Base-by-base conservation (phyloP, 2,329 filamentous ascomycete genomes). In the Aspergillus piperis region DNA sequence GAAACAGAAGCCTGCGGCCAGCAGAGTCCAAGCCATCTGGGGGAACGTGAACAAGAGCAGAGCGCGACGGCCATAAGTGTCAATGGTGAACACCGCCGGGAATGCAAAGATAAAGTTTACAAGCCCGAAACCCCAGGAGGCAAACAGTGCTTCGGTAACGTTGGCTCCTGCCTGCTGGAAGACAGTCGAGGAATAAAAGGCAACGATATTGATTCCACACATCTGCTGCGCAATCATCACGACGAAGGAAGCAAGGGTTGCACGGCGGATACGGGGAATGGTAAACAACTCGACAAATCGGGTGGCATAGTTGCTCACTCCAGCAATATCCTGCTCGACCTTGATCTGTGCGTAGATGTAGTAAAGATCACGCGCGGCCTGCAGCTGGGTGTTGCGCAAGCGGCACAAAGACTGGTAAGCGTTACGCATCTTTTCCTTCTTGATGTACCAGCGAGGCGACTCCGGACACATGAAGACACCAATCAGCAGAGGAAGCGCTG, bases 161-260 rank as follows among this genome's bases (percentile, higher is more conserved):
- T 61, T 74, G 38, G 86, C 84, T 4, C 87, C 87, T 2, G 88
- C 83, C 1, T 88, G 73, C 5, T 58, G 57, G 54, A 83, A 82
- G 49, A 82, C 73, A 2, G 86, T 88, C 0, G 86, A 87, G 0
- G 86, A 89, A 75, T 92, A 92, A 73, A 92, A 92, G 0, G 89
- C 87, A 58, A 92, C 89, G 59, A 91, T 89, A 71, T 91, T 90
- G 73, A 90, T 82, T 76, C 84, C 84, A 67, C 87, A 89, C 83
- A 90, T 87, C 73, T 90, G 87, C 73, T 90, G 88, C 0, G 86
- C 87, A 68, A 90, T 87, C 91, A 96, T 96, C 66, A 94, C 90
- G 1, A 87, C 86, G 64, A 88, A 90, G 0, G 90, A 89, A 5
- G 91, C 91, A 30, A 90, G 81, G 3, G 88, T 93, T 2, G 92